A percentile compares a stretch with the other conserved stretches of the same genome.
These are phyloP conservation scores for Globisporangium rhizosaccharum DNA, from an alignment of 352 stramenopile genomes.

Conservation along the genomic window DNA sequence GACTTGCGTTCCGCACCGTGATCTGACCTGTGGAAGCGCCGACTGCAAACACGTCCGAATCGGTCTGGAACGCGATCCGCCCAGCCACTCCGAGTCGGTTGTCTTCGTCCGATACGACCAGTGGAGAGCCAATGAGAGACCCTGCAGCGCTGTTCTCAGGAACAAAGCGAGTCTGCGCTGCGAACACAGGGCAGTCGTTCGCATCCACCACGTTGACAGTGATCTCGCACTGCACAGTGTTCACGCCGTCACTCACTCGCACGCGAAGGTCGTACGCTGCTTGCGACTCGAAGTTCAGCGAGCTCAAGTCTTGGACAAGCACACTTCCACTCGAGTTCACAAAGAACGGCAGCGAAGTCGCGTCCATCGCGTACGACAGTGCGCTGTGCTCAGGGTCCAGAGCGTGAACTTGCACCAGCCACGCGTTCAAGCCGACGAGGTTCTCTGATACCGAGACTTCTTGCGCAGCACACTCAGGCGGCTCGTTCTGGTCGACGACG, in stretches of 20 bases:
- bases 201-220: conserved; percentile 29
- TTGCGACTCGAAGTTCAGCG: conserved; percentile 24
- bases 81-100: conserved; percentile 1
- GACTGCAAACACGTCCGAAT: conserved; percentile 5
- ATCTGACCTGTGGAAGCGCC: conserved; percentile 3
- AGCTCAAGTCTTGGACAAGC: conserved; percentile 10
- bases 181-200: conserved; percentile 47
- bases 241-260: conserved; percentile 14
- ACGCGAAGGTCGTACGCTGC: conserved; percentile 12
- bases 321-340: conserved; percentile 4
- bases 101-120: conserved; percentile 10
- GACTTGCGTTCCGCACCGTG: not conserved
- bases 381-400: not conserved
- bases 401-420: not conserved
- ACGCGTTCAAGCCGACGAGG: conserved; percentile 3
- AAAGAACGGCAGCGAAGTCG: not conserved
- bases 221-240: conserved; percentile 23
- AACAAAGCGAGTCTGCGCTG: conserved; percentile 20
- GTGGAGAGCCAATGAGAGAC: conserved; percentile 14
- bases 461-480: conserved; percentile 25
- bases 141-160: conserved; percentile 36
- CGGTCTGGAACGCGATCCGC: not conserved
- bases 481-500: conserved; percentile 46
- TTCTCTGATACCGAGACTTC: conserved; percentile 29
- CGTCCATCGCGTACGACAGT: conserved; percentile 4